phyloP scores from a whole-genome alignment of 257 asterid species.

The Nicotiana sylvestris region DNA sequence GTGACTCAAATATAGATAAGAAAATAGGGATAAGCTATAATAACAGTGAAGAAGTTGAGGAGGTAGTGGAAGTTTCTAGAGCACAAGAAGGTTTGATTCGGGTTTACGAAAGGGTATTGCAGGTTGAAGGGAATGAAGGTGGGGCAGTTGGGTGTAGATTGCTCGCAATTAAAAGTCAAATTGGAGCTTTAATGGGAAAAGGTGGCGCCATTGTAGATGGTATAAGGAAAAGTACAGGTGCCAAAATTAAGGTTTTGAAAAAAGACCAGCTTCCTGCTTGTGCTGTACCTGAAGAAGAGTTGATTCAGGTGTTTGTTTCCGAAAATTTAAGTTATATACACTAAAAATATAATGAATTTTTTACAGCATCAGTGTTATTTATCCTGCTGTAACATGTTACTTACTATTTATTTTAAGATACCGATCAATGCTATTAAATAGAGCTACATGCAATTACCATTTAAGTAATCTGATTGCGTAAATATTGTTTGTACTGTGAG shows the following conservation, averaged over 20 bases:
- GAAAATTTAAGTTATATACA: background rate
- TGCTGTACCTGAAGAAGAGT: constrained; percentile 41
- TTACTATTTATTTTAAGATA: too few relatives aligned
- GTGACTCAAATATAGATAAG: constrained; percentile 33
- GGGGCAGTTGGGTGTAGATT: constrained; percentile 40
- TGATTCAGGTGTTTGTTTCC: constrained; percentile 42
- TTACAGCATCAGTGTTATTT: too few relatives aligned
- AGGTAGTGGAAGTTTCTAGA: constrained; percentile 31
- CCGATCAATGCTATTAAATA: too few relatives aligned
- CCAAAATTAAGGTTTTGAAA: constrained; percentile 39
- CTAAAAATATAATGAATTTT: too few relatives aligned
- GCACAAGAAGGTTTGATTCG: constrained; percentile 55
- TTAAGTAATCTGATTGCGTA: too few relatives aligned
- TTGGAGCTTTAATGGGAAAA: constrained; percentile 50
- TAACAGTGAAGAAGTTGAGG: constrained; percentile 15
- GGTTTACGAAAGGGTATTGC: constrained; percentile 56
- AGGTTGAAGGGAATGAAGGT: constrained; percentile 32
- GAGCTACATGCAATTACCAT: too few relatives aligned
- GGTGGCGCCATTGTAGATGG: constrained; percentile 40
- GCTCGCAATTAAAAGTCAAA: constrained; percentile 33
- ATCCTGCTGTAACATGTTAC: too few relatives aligned
- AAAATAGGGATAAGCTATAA: constrained; percentile 14
- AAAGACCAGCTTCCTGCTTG: constrained; percentile 46
- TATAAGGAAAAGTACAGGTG: constrained; percentile 42
- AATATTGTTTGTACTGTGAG: too few relatives aligned